Percentiles rank a stretch among this genome's conserved stretches.
Conservation (phyloP, 306 rosid species). For the Glycine latifolia region DNA sequence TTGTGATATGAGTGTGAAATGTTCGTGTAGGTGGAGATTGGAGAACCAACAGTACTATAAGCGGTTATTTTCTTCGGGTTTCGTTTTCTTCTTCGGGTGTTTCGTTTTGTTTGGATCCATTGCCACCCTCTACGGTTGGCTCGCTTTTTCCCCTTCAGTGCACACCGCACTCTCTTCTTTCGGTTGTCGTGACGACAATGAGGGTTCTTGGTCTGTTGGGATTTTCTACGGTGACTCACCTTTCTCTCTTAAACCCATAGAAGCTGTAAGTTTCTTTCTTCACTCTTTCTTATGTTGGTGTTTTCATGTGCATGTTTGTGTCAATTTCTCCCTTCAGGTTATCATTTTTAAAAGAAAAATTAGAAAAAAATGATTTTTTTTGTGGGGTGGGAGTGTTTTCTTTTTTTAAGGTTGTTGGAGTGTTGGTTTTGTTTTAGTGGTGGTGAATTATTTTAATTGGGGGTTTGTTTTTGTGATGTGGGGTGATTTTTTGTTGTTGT, state of each 20-base stretch:
- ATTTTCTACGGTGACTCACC: constrained; percentile 90
- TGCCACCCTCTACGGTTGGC: constrained; percentile 82
- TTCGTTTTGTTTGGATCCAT: constrained; percentile 84
- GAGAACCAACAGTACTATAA: constrained; percentile 57
- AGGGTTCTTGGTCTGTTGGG: constrained; percentile 99
- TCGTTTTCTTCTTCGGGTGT: constrained; percentile 77
- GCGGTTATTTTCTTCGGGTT: constrained; percentile 74
- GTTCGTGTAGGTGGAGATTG: constrained; percentile 70
- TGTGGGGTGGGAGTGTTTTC: no score
- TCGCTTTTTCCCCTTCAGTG: constrained; percentile 73
- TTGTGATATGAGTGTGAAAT: constrained; percentile 65
- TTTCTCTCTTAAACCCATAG: constrained; percentile 87
- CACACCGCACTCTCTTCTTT: constrained; percentile 52
- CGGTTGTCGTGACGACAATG: constrained; percentile 92
- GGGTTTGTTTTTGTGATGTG: constrained; percentile 34
- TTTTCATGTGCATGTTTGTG: constrained; percentile 37
- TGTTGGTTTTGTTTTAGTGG: constrained; percentile 4
- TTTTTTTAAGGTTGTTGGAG: background rate
- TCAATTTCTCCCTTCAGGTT: constrained; percentile 14
- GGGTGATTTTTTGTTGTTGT: constrained; percentile 19
- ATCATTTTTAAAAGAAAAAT: background rate
- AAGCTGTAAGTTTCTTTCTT: constrained; percentile 60
- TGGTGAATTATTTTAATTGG: background rate
- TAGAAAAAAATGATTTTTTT: background rate
- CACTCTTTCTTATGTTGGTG: background rate